Evolutionary conservation across 148 eudicot genomes (phyloP).

Genomic region (Chenopodium berlandieri): DNA sequence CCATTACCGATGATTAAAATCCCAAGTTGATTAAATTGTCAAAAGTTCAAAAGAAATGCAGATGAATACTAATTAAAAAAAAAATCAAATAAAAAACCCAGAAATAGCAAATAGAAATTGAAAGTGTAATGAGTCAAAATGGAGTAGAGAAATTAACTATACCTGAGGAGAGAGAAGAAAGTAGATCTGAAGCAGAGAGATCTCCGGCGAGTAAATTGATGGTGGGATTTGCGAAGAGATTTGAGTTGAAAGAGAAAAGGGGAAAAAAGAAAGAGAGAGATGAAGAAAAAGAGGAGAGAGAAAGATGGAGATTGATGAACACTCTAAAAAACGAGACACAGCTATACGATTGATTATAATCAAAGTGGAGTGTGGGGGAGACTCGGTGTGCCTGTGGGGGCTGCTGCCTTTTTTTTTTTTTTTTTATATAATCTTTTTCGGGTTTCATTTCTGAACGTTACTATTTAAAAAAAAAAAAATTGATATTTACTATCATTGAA

Average conservation of each 20-base stretch:
- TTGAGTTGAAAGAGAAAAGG: neutral
- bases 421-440: no score
- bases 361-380: no score
- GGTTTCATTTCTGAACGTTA: no score
- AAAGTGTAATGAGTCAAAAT: neutral
- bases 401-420: no score
- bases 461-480: no score
- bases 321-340: no score
- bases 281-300: neutral
- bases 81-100: neutral
- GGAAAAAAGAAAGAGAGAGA: neutral
- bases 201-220: slow-evolving; percentile 32
- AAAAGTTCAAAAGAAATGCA: neutral
- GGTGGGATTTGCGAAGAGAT: slow-evolving; percentile 6
- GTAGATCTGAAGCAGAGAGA: slow-evolving; percentile 30
- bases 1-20: neutral
- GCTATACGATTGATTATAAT: no score
- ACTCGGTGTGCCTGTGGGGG: no score
- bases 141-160: neutral
- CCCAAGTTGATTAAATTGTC: neutral
- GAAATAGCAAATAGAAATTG: neutral
- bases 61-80: neutral
- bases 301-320: neutral
- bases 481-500: no score
- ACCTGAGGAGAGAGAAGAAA: slow-evolving; percentile 1